Conservation (phyloP, 2,329 filamentous ascomycete species). For the Phialemoniopsis sp. region DNA sequence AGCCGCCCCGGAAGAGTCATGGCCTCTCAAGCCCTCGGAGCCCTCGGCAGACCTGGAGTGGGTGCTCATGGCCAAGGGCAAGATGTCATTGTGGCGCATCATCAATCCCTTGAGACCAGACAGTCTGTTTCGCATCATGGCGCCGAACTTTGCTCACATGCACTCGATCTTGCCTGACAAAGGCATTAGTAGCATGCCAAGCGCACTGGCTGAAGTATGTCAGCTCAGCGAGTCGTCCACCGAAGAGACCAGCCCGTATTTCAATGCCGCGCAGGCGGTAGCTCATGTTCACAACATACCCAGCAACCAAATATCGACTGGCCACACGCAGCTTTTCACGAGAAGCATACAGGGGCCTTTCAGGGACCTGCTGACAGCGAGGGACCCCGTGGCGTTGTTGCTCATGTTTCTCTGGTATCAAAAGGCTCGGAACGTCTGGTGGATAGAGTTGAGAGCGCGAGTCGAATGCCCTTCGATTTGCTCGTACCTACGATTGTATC, state of each 20-base stretch:
- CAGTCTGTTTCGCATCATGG: conserved; percentile 28
- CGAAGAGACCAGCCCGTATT: conserved; percentile 4
- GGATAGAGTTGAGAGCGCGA: conserved; percentile 7
- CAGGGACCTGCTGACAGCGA: neutral
- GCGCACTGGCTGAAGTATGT: conserved; percentile 15
- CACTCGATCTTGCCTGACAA: conserved; percentile 17
- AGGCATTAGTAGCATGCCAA: conserved; percentile 16
- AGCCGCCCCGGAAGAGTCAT: conserved; percentile 19
- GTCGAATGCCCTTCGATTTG: conserved; percentile 8
- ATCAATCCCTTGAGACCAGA: conserved; percentile 26
- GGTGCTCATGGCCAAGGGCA: conserved; percentile 24
- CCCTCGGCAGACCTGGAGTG: conserved; percentile 23
- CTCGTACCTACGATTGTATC: conserved; percentile 5
- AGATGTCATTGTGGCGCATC: conserved; percentile 29
- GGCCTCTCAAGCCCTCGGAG: conserved; percentile 22
- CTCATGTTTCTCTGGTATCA: conserved; percentile 8
- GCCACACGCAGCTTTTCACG: neutral
- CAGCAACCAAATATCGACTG: neutral
- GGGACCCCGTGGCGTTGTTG: conserved; percentile 7
- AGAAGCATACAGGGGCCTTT: conserved; percentile 1
- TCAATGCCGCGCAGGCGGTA: conserved; percentile 5
- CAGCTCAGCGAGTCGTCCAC: conserved; percentile 8
- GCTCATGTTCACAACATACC: neutral
- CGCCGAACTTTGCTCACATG: conserved; percentile 28
- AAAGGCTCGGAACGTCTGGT: conserved; percentile 6